Percentiles rank a stretch among this genome's conserved stretches.
Evolutionary conservation across 805 yeast genomes (phyloP).

Genomic region (Grigorovia humatica): DNA sequence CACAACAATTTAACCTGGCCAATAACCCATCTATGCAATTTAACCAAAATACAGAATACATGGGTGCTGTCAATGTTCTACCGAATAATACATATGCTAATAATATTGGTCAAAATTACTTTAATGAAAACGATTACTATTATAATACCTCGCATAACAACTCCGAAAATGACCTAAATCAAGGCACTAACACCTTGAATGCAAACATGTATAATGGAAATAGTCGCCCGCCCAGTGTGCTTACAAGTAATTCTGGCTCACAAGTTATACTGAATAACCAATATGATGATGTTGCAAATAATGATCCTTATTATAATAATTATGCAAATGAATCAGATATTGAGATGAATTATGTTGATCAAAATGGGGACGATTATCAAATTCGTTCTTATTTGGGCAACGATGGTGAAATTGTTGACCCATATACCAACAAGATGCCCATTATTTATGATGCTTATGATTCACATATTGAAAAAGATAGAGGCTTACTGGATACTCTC

Average conservation of each 20-base stretch:
- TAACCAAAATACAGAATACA: background rate
- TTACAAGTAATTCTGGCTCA: slow-evolving; percentile 11
- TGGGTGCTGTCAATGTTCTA: background rate
- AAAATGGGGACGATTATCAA: slow-evolving; percentile 28
- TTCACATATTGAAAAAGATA: slow-evolving; percentile 4
- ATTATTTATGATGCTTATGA: slow-evolving; percentile 2
- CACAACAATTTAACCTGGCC: slow-evolving; percentile 4
- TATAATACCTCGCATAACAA: slow-evolving; percentile 6
- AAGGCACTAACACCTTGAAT: background rate
- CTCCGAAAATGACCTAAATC: slow-evolving; percentile 2
- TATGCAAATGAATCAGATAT: slow-evolving; percentile 10
- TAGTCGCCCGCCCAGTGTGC: slow-evolving; percentile 4
- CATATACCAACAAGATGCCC: slow-evolving; percentile 13
- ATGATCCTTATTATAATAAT: slow-evolving; percentile 1
- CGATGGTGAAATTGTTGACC: slow-evolving; percentile 29
- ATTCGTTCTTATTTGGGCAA: slow-evolving; percentile 26
- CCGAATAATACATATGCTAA: background rate
- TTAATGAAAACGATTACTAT: slow-evolving; percentile 20
- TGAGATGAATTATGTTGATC: slow-evolving; percentile 23
- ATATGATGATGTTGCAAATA: slow-evolving; percentile 2
- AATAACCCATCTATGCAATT: slow-evolving; percentile 3
- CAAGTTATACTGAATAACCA: slow-evolving; percentile 17
- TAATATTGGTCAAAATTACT: slow-evolving; percentile 6
- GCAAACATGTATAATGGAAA: no score
- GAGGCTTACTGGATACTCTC: background rate